A percentile compares a stretch with the other conserved stretches of the same genome.
Conservation (phyloP, 2,329 filamentous ascomycete genomes). For the Hypoxylon sp. region DNA sequence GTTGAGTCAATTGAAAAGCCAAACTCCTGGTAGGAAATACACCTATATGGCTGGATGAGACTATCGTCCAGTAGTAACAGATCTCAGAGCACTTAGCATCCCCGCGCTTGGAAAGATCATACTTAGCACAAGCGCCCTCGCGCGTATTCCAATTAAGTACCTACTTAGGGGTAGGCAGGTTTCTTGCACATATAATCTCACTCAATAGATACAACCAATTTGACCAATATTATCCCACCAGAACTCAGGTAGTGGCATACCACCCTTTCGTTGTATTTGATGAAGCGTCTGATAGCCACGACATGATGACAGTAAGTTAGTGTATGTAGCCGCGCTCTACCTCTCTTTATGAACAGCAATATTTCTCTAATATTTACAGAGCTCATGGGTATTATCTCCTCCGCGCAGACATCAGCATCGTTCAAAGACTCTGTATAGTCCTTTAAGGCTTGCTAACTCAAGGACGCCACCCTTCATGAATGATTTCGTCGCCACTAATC, state of each 20-base stretch:
- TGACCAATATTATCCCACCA: not conserved
- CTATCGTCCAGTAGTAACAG: no score
- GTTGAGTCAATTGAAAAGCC: no score
- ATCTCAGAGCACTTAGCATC: no score
- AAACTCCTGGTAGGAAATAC: not conserved
- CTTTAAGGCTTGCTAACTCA: constrained; percentile 92
- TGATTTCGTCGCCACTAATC: constrained; percentile 83
- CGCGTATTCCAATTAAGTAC: not conserved
- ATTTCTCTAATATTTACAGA: constrained; percentile 15
- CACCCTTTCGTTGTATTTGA: no score
- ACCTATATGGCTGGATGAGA: not conserved
- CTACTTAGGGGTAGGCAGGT: no score
- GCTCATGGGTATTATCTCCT: constrained; percentile 28
- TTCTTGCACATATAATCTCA: no score
- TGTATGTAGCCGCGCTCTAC: not conserved
- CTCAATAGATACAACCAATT: no score
- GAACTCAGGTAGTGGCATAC: not conserved
- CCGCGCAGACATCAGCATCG: constrained; percentile 72
- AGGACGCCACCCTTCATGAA: constrained; percentile 81
- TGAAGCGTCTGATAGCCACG: not conserved
- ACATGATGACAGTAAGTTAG: not conserved
- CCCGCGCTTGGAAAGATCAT: no score
- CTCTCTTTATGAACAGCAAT: constrained; percentile 13
- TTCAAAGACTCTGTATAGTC: constrained; percentile 94
- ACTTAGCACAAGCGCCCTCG: no score